These are phyloP conservation scores for Xanthoconium stramineum DNA, from an alignment of 768 basidiomycete genomes.

Conservation along the genomic window DNA sequence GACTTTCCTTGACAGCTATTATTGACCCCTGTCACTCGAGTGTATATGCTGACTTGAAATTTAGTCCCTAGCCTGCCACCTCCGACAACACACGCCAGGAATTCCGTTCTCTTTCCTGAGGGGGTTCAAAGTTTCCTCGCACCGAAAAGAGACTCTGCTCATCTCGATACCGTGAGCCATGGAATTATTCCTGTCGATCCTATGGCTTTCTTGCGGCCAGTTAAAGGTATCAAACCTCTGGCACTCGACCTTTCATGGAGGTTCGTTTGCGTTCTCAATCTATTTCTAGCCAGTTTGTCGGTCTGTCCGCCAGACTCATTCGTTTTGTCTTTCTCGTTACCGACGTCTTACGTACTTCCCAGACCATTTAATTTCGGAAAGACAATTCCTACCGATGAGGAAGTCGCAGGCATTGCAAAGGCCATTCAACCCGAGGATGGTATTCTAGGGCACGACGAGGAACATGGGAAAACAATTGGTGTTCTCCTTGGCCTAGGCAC, in stretches of 20 bases:
- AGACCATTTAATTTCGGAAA: conserved; percentile 49
- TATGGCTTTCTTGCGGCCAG: conserved; percentile 42
- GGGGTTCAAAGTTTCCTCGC: conserved; percentile 28
- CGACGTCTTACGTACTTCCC: conserved; percentile 5
- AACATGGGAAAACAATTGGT: conserved; percentile 2
- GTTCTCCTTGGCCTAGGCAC: conserved; percentile 12
- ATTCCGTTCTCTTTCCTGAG: conserved; percentile 32
- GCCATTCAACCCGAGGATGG: conserved; percentile 15
- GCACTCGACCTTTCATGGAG: conserved; percentile 65
- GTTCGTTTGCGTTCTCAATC: conserved; percentile 35
- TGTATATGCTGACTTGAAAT: conserved; percentile 17
- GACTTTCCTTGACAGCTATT: conserved; percentile 15
- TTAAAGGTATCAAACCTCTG: conserved; percentile 57
- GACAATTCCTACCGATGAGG: conserved; percentile 31
- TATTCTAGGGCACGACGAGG: conserved; percentile 14
- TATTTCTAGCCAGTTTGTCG: background rate
- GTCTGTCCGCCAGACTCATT: background rate
- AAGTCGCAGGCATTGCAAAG: conserved; percentile 21
- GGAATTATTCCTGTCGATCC: conserved; percentile 2
- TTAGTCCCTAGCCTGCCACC: conserved; percentile 55
- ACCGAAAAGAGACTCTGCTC: conserved; percentile 13
- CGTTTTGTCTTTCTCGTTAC: background rate
- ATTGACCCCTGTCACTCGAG: conserved; percentile 15
- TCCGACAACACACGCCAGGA: conserved; percentile 47
- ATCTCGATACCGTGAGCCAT: background rate